Evolutionary conservation across 108 stramenopile genomes (phyloP), one percentile per base, ranked within the genome.

Genomic region (Conticribra guillardii): DNA sequence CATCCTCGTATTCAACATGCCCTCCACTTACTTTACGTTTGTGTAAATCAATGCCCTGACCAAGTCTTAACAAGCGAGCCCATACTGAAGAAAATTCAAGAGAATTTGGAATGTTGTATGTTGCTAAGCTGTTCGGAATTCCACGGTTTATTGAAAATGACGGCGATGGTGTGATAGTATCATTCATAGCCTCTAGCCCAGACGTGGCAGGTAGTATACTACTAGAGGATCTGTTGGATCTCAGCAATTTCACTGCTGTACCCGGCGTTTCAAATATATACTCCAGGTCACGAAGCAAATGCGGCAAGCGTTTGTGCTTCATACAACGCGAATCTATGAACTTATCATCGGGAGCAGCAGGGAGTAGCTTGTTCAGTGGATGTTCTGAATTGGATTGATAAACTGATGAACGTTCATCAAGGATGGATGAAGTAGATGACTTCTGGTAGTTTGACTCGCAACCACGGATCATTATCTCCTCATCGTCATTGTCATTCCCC

Each of bases 221-320:
- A 74, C 80, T 11, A 64, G 44, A 15, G 75, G 83, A 54, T 74
- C 84, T 69, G 11, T 62, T 44, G n/a, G 86, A 80, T 23, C 84
- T 64, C 2, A 93, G 76, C 28, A 95, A 52, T 54, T 89, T 80
- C 34, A 89, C 59, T 4, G 91, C 85, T 26, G 94, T 95, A 28
- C 90, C 89, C 54, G 92, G 89, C 33, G 92, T 96, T 71, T 96
- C 93, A 59, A 93, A 87, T 8, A 94, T 86, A 64, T 94, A 96
- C 66, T 96, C 95, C 62, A 96, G 82, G 71, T 96, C 95, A 24
- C 95, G 82, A 22, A 96, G 71, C 18, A 94, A 64, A 52, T 91
- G 92, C 15, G 93, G 91, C 37, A 96, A 71, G 23, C 95, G 81
- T 67, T 92, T 94, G 71, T 94, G 91, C 46, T 84, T 80, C 32